Percentiles rank a stretch among this genome's conserved stretches.
phyloP scores from a whole-genome alignment of 2,329 filamentous ascomycete species.

The Xylariomycetidae sp. region DNA sequence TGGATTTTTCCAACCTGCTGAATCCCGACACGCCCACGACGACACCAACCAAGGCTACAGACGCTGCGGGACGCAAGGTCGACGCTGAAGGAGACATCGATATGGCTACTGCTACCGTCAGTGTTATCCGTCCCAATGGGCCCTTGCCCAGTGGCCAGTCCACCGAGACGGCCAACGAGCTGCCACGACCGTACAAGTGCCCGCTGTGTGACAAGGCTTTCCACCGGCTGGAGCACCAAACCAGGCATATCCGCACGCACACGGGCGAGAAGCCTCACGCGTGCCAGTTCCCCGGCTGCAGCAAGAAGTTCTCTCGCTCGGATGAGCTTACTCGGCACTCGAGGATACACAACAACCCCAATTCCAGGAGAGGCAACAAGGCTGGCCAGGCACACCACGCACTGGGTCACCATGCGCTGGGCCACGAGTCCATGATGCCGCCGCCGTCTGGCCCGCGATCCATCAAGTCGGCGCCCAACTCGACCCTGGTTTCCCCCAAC shows the following conservation, averaged over 20 bases:
- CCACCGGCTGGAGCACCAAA: conserved; percentile 94
- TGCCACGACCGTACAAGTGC: conserved; percentile 96
- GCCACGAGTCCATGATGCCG: conserved; percentile 63
- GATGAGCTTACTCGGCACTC: conserved; percentile 96
- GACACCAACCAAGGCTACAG: conserved; percentile 22
- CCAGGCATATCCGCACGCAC: conserved; percentile 86
- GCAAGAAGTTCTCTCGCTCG: conserved; percentile 92
- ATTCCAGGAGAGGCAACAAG: conserved; percentile 91
- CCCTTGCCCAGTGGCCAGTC: conserved; percentile 56
- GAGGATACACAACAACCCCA: conserved; percentile 98
- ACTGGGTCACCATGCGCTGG: conserved; percentile 38
- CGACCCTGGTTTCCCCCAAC: conserved; percentile 85
- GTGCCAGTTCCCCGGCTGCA: conserved; percentile 92
- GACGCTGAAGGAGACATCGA: conserved; percentile 31
- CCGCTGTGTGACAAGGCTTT: conserved; percentile 98
- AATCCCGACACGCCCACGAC: conserved; percentile 49
- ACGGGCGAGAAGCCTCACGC: conserved; percentile 97
- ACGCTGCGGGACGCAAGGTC: conserved; percentile 15
- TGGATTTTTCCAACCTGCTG: conserved; percentile 71
- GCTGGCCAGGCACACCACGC: conserved; percentile 44
- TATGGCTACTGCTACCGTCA: conserved; percentile 49
- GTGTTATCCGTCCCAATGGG: conserved; percentile 56
- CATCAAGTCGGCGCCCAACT: conserved; percentile 82
- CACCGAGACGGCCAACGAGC: conserved; percentile 58
- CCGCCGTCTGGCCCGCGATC: conserved; percentile 68